These are phyloP conservation scores for Penicillium waksmanii DNA, from an alignment of 495 filamentous ascomycete species.

Conservation along the genomic window DNA sequence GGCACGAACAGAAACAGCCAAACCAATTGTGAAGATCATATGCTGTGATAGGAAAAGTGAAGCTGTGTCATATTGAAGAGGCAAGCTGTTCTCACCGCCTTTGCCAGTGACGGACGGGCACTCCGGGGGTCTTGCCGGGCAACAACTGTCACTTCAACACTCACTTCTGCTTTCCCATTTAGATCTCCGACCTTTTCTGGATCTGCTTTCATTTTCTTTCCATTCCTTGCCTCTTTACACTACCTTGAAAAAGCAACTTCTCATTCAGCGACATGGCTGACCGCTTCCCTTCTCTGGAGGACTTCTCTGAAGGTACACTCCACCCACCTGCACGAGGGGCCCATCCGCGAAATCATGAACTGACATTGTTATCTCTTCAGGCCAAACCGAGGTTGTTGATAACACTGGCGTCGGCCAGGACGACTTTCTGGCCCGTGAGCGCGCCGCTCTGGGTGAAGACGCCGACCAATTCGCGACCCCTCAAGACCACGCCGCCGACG, in stretches of 20 bases:
- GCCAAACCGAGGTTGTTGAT: constrained; percentile 60
- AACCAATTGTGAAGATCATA: background rate
- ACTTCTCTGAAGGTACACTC: constrained; percentile 84
- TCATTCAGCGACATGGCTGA: constrained; percentile 73
- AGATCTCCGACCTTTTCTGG: background rate
- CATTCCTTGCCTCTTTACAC: background rate
- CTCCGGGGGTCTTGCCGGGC: constrained; percentile 30
- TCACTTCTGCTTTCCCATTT: constrained; percentile 6
- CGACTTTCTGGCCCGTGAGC: constrained; percentile 90
- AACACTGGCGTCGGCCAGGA: constrained; percentile 49
- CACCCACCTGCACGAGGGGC: constrained; percentile 21
- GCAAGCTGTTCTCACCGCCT: constrained; percentile 36
- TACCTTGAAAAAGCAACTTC: background rate
- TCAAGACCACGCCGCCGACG: constrained; percentile 65
- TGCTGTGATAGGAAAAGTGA: constrained; percentile 12
- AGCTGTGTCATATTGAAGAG: constrained; percentile 23
- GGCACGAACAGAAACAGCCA: background rate
- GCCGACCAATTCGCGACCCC: constrained; percentile 85
- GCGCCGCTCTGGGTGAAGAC: constrained; percentile 86
- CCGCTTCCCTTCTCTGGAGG: constrained; percentile 94
- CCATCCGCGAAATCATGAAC: constrained; percentile 22
- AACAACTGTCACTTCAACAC: constrained; percentile 30
- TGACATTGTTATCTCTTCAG: constrained; percentile 44
- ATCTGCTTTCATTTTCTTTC: background rate
- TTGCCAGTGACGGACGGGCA: constrained; percentile 22